Base-by-base conservation (phyloP, 2,329 filamentous ascomycete genomes). In the Hymenoscyphus occultus region DNA sequence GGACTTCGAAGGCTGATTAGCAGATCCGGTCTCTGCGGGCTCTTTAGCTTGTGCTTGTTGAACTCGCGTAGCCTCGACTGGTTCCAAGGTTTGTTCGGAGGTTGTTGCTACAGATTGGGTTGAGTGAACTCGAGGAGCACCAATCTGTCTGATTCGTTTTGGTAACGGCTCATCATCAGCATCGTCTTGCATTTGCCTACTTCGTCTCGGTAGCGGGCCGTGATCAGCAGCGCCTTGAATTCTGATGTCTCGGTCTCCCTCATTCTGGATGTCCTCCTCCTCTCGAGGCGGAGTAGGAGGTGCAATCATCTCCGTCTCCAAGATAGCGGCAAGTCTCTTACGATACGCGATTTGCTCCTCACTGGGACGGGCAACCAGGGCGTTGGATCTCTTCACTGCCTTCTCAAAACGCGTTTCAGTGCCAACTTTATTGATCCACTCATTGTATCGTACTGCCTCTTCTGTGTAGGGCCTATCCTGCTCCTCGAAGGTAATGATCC, bases 401-500 rank as follows among this genome's bases (percentile, higher is more conserved):
- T 4, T 13, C 19, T 28, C 9, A 19, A 10, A 54, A 1, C 19
- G 48, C 19, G 2, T 4, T 4, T 19, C 48, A 28, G 22, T 54
- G 2, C 19, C 48, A 12, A 54, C 10, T 2, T 19, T 19, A 4
- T 54, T 9, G 19, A 19, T n/a, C 48, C 19, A 54, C 48, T 54
- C 48, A 22, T 54, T 28, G 22, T 54, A 54, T 12, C 7, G 2
- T 1, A 13, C 7, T 54, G 19, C 48, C 13, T 28, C 19, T 10
- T 28, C 48, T 13, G 22, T 13, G 10, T 14, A 3, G 10, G 3
- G n/a, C 3, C 22, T 28, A 19, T 5, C 19, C 10, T 1, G 19
- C 19, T 59, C 58, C 58, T 59, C 39, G n/a, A 59, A 59, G 13
- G 58, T 45, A 12, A 59, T 35, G 40, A 59, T 42, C 5, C 58